A percentile compares a stretch with the other conserved stretches of the same genome.
phyloP scores from a whole-genome alignment of 2,329 filamentous ascomycete species.

The Exophiala alcalophila region DNA sequence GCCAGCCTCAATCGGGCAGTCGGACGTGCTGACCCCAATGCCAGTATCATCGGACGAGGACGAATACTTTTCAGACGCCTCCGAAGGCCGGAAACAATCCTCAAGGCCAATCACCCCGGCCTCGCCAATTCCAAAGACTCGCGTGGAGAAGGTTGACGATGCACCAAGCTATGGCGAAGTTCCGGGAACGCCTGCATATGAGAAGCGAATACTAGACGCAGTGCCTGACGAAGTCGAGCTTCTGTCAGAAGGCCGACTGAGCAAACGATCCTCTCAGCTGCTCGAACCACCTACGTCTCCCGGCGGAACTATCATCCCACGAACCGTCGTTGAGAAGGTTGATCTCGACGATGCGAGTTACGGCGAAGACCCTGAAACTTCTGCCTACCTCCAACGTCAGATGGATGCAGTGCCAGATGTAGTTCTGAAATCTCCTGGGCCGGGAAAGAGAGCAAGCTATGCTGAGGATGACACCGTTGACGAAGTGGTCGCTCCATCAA shows the following conservation, averaged over 20 bases:
- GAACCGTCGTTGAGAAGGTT: constrained; percentile 60
- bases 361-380: constrained; percentile 61
- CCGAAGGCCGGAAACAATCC: constrained; percentile 49
- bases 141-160: constrained; percentile 62
- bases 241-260: constrained; percentile 46
- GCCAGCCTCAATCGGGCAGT: not conserved
- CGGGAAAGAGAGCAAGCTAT: constrained; percentile 16
- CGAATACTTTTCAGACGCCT: constrained; percentile 65
- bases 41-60: constrained; percentile 53
- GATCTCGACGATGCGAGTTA: constrained; percentile 56
- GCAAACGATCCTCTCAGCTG: constrained; percentile 40
- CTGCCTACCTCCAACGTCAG: constrained; percentile 54
- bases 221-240: constrained; percentile 64
- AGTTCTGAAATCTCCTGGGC: constrained; percentile 46
- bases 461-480: constrained; percentile 3
- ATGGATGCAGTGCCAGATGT: constrained; percentile 60
- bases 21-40: constrained; percentile 18
- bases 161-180: constrained; percentile 58
- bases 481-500: constrained; percentile 9
- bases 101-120: constrained; percentile 38
- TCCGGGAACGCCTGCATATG: constrained; percentile 60
- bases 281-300: constrained; percentile 49
- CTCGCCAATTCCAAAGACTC: constrained; percentile 59
- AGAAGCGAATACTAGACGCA: constrained; percentile 56
- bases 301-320: constrained; percentile 54